A percentile compares a stretch with the other conserved stretches of the same genome.
Conservation (phyloP, 1,284 basidiomycete genomes). For the Abortiporus biennis region DNA sequence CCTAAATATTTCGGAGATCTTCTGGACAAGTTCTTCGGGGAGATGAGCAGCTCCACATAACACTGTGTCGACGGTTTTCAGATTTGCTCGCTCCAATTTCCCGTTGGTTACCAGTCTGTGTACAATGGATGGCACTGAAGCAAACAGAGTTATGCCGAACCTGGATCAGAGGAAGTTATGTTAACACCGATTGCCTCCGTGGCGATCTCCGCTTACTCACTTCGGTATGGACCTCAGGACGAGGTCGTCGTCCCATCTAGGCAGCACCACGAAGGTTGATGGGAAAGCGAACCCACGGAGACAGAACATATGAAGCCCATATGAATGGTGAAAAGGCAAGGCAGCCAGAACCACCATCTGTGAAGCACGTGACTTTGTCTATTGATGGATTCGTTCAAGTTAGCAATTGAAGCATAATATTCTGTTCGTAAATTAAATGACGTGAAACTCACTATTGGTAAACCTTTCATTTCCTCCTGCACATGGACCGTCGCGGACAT, state of each 20-base stretch:
- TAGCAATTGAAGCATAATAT: not conserved
- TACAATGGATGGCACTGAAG: conserved; percentile 56
- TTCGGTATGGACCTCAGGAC: conserved; percentile 3
- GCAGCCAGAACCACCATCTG: conserved; percentile 2
- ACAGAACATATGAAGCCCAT: conserved; percentile 8
- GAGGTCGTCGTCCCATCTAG: conserved; percentile 6
- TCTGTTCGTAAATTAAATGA: not conserved
- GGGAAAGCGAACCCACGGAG: conserved; percentile 6
- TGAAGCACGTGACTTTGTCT: not conserved
- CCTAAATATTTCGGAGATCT: too few species aligned
- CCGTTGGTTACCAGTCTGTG: conserved; percentile 60
- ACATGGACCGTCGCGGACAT: not conserved
- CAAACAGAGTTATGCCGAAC: conserved; percentile 42
- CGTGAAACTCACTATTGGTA: not conserved
- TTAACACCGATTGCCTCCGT: not conserved
- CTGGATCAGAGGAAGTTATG: conserved; percentile 22
- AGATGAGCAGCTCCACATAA: conserved; percentile 60
- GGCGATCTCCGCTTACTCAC: not conserved
- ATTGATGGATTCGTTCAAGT: not conserved
- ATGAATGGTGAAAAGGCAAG: conserved; percentile 8
- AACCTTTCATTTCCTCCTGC: conserved; percentile 5
- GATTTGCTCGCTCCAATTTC: conserved; percentile 40
- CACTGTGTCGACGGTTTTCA: conserved; percentile 44
- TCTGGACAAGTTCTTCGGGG: conserved; percentile 45
- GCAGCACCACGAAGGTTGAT: conserved; percentile 7